Conservation (phyloP, 148 eudicot species). For the Tetragonia tetragonoides region DNA sequence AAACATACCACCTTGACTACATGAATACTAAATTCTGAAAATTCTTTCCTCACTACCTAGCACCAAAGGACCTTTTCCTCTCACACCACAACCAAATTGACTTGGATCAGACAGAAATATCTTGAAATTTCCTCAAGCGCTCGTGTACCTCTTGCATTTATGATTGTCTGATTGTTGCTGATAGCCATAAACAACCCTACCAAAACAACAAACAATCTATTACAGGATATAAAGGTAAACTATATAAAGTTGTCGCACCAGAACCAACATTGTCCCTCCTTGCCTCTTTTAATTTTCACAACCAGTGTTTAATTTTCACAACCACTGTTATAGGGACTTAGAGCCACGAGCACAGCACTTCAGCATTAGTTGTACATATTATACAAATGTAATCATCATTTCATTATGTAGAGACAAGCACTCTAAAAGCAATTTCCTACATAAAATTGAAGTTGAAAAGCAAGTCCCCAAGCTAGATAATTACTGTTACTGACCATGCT, state of each 20-base stretch:
- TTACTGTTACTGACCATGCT: not conserved
- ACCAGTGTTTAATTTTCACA: not conserved
- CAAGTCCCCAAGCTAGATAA: not conserved
- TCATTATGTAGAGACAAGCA: not conserved
- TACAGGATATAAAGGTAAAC: not conserved
- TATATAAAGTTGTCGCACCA: not conserved
- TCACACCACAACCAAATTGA: too few species aligned
- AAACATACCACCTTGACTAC: slow-evolving; percentile 35
- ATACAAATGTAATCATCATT: not conserved
- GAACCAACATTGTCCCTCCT: not conserved
- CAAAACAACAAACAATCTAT: slow-evolving; percentile 21
- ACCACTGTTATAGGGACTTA: slow-evolving; percentile 4
- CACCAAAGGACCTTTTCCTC: too few species aligned
- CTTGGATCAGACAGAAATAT: too few species aligned
- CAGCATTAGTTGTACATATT: slow-evolving; percentile 7
- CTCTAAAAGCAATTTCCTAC: not conserved
- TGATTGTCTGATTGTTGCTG: slow-evolving; percentile 62
- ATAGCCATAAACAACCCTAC: slow-evolving; percentile 67
- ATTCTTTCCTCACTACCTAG: too few species aligned
- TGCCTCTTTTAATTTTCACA: not conserved
- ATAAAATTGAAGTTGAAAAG: not conserved
- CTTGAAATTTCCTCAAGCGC: too few species aligned
- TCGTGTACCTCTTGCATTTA: too few species aligned
- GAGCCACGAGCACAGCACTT: slow-evolving; percentile 4
- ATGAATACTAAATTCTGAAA: too few species aligned